Evolutionary conservation across 176 grass and related monocot species (phyloP), one percentile per base, ranked within the genome.

Genomic region (Rhynchospora breviuscula): DNA sequence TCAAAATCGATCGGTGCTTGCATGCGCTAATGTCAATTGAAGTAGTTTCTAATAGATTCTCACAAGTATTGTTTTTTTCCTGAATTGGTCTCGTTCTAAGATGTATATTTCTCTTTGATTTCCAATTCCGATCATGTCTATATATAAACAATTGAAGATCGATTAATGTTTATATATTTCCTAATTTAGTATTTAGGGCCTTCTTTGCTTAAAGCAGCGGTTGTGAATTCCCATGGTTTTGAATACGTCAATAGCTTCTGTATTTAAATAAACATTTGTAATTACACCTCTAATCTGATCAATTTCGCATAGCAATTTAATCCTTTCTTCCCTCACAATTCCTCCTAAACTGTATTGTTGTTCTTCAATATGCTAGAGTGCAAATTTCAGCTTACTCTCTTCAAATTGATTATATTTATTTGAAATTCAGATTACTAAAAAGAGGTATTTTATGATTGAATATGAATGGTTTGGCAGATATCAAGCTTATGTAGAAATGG

Each of bases 401-500:
- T 71, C 18, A 2, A 47, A 71, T 71, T 47, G 35, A 68, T 68
- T 40, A 6, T 14, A 74, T 26, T 66, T 17, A 54, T 26, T 25
- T 54, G 19, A 54, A 26, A 15, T 76, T 6, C 3, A 19, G 72
- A 52, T 54, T 31, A 53, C 0, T 54, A 54, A 8, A 8, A 8
- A 54, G 71, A 75, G 45, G 11, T 6, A 26, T 19, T 52, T 48
- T 26, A 29, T 53, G 69, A 73, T 75, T 4, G 23, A 75, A 12
- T 21, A 10, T 52, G 5, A 76, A 29, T 22, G 5, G 11, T 52
- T 75, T 53, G 45, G 49, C 72, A 77, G 72, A 77, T 54, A 77
- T 13, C 72, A 77, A 31, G 72, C 80, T 26, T 65, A 65, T 82
- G 59, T 65, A 67, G 19, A 63, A 53, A 97, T 98, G 95, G 95